These are phyloP conservation scores for Corymbia calophylla DNA, from an alignment of 441 rosid species.

Conservation along the genomic window DNA sequence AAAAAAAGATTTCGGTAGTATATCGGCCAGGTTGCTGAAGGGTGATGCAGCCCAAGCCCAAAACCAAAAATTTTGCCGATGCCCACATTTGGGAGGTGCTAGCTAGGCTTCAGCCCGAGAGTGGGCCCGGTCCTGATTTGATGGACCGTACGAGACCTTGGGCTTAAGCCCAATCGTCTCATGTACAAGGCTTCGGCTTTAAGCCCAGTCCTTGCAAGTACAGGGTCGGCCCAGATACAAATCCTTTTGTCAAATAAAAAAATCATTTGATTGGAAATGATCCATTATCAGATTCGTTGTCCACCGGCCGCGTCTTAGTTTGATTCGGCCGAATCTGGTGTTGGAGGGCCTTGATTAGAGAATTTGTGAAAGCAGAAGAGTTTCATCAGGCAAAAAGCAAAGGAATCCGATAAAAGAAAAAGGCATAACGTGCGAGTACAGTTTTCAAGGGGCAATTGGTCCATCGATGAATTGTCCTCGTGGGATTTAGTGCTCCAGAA, in stretches of 20 bases:
- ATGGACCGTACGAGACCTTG: background rate
- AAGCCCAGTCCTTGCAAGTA: background rate
- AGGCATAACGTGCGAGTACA: background rate
- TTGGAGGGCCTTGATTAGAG: background rate
- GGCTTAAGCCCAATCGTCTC: background rate
- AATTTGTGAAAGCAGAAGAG: background rate
- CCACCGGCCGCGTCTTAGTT: background rate
- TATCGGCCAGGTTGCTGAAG: background rate
- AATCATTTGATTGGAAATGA: background rate
- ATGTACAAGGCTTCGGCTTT: accelerated
- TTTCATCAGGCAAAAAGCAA: background rate
- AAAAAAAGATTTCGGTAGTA: background rate
- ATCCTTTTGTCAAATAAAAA: background rate
- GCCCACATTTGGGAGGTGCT: background rate
- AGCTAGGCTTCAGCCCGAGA: background rate
- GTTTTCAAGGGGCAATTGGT: no score
- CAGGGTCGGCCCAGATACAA: background rate
- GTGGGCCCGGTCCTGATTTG: background rate
- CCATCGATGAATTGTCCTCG: background rate
- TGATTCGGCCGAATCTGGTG: background rate
- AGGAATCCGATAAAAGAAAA: background rate
- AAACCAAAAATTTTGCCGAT: background rate
- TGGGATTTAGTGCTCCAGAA: background rate
- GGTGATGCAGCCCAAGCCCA: background rate
- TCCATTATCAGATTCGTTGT: background rate